phyloP scores from a whole-genome alignment of 768 basidiomycete species.

The Russula emetica region DNA sequence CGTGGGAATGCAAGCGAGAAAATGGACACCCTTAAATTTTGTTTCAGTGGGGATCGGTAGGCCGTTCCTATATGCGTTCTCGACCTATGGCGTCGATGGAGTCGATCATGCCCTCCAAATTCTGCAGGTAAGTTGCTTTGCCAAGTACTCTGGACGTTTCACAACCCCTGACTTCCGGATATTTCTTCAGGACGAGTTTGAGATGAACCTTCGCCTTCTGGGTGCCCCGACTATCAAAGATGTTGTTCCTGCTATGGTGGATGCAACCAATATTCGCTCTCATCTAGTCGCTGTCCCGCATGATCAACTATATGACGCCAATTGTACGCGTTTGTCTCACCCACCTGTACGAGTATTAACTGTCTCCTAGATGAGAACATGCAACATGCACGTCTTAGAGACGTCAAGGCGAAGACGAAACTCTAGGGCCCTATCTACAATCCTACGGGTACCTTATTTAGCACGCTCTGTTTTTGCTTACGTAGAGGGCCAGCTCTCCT shows the following conservation, averaged over 20 bases:
- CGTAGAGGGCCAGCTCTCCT: neutral
- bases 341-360: neutral
- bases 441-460: neutral
- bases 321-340: constrained; percentile 57
- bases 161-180: constrained; percentile 6
- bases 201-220: constrained; percentile 94
- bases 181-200: constrained; percentile 78
- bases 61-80: constrained; percentile 86
- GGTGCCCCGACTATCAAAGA: constrained; percentile 80
- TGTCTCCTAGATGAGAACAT: constrained; percentile 40
- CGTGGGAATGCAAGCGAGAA: constrained; percentile 3
- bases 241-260: constrained; percentile 85
- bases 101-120: constrained; percentile 81
- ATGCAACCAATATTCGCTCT: constrained; percentile 61
- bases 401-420: constrained; percentile 14
- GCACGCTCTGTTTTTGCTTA: neutral
- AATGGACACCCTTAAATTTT: neutral
- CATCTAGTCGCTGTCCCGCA: constrained; percentile 66
- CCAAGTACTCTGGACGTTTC: neutral
- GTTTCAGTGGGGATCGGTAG: constrained; percentile 71
- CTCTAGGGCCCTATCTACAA: constrained; percentile 5
- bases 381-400: constrained; percentile 41
- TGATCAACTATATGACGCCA: constrained; percentile 71
- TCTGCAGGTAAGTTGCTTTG: constrained; percentile 51
- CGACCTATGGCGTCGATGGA: constrained; percentile 83